These are phyloP conservation scores for Erysimum cheiranthoides DNA, from an alignment of 345 rosid genomes.

Conservation along the genomic window DNA sequence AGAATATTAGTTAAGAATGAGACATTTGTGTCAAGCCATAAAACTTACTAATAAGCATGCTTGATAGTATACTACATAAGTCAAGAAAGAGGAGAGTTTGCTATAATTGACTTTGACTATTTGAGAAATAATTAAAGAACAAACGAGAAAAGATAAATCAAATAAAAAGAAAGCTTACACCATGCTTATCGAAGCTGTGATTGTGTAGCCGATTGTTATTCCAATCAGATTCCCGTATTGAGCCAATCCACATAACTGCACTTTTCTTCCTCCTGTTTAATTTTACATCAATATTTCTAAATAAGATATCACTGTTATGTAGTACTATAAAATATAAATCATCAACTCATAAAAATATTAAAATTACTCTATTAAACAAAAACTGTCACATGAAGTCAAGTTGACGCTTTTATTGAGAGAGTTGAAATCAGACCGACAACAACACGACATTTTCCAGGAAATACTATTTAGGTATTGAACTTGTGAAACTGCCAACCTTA, in stretches of 20 bases:
- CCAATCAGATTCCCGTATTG: conserved; percentile 80
- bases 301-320: not conserved
- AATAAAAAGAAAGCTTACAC: conserved; percentile 60
- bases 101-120: conserved; percentile 7
- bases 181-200: conserved; percentile 92
- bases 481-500: conserved; percentile 5
- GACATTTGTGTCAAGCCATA: not conserved
- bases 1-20: not conserved
- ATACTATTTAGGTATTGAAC: not conserved
- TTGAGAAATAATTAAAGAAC: not conserved
- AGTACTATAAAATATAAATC: no score
- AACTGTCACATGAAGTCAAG: conserved; percentile 23
- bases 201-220: conserved; percentile 79
- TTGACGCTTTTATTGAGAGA: conserved; percentile 6
- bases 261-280: conserved; percentile 62
- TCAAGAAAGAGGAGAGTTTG: not conserved
- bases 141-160: not conserved
- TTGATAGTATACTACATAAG: not conserved
- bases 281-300: conserved; percentile 8
- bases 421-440: conserved; percentile 4
- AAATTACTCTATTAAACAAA: not conserved
- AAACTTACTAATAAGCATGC: conserved; percentile 8
- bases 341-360: not conserved
- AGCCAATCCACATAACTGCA: conserved; percentile 73
- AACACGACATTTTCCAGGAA: not conserved